phyloP scores from a whole-genome alignment of 2,329 filamentous ascomycete genomes.

The Fusarium praegraminearum region DNA sequence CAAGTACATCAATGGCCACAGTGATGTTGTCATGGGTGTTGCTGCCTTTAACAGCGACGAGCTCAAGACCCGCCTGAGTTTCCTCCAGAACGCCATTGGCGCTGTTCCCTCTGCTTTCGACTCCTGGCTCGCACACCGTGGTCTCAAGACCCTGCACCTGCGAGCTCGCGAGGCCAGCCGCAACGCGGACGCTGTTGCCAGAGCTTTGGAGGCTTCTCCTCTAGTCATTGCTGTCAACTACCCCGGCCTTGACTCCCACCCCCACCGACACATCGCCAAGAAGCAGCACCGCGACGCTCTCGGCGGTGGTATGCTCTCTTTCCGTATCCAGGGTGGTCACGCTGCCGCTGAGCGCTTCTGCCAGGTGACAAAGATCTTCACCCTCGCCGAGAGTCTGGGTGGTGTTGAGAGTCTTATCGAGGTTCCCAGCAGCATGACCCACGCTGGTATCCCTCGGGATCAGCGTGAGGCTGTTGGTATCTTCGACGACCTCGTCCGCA shows the following conservation, averaged over 20 bases:
- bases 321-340: conserved; percentile 90
- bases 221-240: conserved; percentile 95
- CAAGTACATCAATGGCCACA: conserved; percentile 99
- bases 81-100: conserved; percentile 97
- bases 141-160: conserved; percentile 95
- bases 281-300: conserved; percentile 95
- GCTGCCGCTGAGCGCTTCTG: conserved; percentile 92
- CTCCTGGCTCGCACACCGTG: conserved; percentile 97
- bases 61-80: conserved; percentile 81
- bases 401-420: conserved; percentile 94
- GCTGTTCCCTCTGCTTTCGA: conserved; percentile 96
- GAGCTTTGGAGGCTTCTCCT: conserved; percentile 80
- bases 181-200: conserved; percentile 84
- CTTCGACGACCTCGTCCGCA: conserved; percentile 90
- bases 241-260: conserved; percentile 88
- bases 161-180: conserved; percentile 85
- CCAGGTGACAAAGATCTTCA: conserved; percentile 89
- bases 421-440: conserved; percentile 95
- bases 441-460: conserved; percentile 91
- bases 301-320: conserved; percentile 97
- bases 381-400: conserved; percentile 90
- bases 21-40: conserved; percentile 97
- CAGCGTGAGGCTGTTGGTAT: conserved; percentile 93
- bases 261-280: conserved; percentile 83
- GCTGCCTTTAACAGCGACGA: conserved; percentile 92